Evolutionary conservation across 129 eudicot genomes (phyloP).

Genomic region (Tanacetum coccineum): DNA sequence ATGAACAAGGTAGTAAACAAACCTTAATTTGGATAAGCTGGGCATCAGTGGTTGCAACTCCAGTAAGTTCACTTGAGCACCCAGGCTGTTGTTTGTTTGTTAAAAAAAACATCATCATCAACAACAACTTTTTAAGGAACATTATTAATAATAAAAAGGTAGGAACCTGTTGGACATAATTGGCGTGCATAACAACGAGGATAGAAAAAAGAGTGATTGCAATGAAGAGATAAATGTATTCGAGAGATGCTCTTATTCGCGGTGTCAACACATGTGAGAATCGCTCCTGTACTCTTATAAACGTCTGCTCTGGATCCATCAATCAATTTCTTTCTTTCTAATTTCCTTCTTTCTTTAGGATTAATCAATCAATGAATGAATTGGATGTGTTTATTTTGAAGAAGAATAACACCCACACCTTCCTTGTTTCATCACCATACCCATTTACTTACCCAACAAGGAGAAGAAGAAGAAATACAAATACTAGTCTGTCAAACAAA

Average conservation of each 20-base stretch:
- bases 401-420: too few relatives aligned
- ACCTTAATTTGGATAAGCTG: slow-evolving; percentile 95
- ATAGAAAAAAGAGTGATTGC: slow-evolving; percentile 79
- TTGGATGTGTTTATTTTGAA: neutral
- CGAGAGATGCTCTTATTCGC: slow-evolving; percentile 59
- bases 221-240: slow-evolving; percentile 60
- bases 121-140: too few relatives aligned
- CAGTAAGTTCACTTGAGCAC: slow-evolving; percentile 82
- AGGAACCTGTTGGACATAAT: slow-evolving; percentile 83
- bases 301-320: slow-evolving; percentile 99
- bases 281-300: slow-evolving; percentile 88
- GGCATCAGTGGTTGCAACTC: slow-evolving; percentile 57
- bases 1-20: too few relatives aligned
- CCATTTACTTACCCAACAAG: neutral
- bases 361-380: slow-evolving; percentile 1
- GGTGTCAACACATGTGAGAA: slow-evolving; percentile 83
- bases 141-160: too few relatives aligned
- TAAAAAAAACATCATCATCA: too few relatives aligned
- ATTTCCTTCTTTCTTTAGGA: neutral
- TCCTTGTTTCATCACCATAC: too few relatives aligned
- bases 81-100: too few relatives aligned
- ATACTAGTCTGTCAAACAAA: too few relatives aligned
- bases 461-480: too few relatives aligned
- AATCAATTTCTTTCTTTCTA: too few relatives aligned
- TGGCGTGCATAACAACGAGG: slow-evolving; percentile 94